Base-by-base conservation (phyloP, 805 yeast genomes). In the Yarrowia yakushimensis region DNA sequence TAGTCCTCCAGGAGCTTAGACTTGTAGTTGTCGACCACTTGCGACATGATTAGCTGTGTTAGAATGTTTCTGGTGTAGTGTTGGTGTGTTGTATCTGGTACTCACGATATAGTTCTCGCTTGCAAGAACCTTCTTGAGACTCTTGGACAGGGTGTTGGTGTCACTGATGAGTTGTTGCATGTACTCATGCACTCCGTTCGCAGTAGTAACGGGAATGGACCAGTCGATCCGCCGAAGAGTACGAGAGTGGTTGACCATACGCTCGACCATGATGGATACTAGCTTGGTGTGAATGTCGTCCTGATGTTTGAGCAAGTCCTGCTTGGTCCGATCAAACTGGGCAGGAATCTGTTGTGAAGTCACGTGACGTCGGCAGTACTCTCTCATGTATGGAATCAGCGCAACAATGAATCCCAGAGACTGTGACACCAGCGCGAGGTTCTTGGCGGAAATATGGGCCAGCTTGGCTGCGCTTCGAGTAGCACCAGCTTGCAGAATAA, bases 401-500 rank as follows among this genome's bases (percentile, higher is more conserved):
- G 70, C 67, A 20, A 81, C 72, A 23, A 85, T 71, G 30, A 79
- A 75, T 62, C 83, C 83, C 30, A 87, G 75, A n/a, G 85, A 77
- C 68, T 87, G 90, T 4, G 86, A 82, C 36, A 88, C 82, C 39
- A 87, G 77, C 0, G 90, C 85, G 57, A 87, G 70, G 71, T 87
- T 89, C 66, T 84, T 85, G 1, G 90, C 86, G 3, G 89, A 85
- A 57, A 88, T 87, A 69, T 87, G 91, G 66, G 81, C 84, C 57
- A 87, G 75, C 0, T 89, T 90, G 0, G 93, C 88, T 0, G 91
- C 82, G 11, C 48, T 39, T 66, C 83, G 74, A 2, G 88, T 86
- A 1, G 93, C 93, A 42, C 88, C 89, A 0, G 92, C 90, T 45
- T 85, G 87, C 36, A 88, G 74, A 39, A 88, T 85, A 4, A 88